Evolutionary conservation across 2,329 filamentous ascomycete genomes (phyloP).

Genomic region (Alternaria metachromatica): DNA sequence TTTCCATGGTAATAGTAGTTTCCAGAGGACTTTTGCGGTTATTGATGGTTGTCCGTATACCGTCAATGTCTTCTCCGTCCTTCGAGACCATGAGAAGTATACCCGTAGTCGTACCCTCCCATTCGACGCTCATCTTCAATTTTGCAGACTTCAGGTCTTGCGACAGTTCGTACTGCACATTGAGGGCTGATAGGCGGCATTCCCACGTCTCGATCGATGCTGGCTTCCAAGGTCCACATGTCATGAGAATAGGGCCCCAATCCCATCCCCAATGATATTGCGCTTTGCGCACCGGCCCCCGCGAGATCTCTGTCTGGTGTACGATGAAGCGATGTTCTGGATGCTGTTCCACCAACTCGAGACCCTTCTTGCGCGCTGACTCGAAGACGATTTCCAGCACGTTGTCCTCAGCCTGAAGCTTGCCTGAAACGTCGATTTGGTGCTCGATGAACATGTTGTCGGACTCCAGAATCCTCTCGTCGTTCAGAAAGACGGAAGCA

Average conservation of each 20-base stretch:
- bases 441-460: constrained; percentile 71
- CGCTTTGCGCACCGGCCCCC: constrained; percentile 60
- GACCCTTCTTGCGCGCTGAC: constrained; percentile 59
- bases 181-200: constrained; percentile 69
- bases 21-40: constrained; percentile 41
- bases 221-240: constrained; percentile 68
- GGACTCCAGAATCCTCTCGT: constrained; percentile 57
- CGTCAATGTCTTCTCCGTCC: not conserved
- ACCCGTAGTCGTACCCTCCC: not conserved
- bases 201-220: constrained; percentile 74
- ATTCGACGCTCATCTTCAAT: not conserved
- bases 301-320: constrained; percentile 54
- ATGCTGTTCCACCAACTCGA: constrained; percentile 60
- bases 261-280: constrained; percentile 61
- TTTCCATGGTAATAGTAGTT: constrained; percentile 50
- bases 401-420: constrained; percentile 52
- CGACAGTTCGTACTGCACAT: constrained; percentile 64
- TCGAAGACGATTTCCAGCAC: constrained; percentile 64
- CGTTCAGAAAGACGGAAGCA: constrained; percentile 64
- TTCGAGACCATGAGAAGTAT: not conserved
- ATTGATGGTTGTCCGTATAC: not conserved
- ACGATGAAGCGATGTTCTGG: constrained; percentile 59
- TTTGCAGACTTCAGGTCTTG: constrained; percentile 5
- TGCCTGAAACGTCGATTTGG: constrained; percentile 57
- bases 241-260: constrained; percentile 57